Conservation (phyloP, 169 alveolate genomes). For the Plasmodium chabaudi region DNA sequence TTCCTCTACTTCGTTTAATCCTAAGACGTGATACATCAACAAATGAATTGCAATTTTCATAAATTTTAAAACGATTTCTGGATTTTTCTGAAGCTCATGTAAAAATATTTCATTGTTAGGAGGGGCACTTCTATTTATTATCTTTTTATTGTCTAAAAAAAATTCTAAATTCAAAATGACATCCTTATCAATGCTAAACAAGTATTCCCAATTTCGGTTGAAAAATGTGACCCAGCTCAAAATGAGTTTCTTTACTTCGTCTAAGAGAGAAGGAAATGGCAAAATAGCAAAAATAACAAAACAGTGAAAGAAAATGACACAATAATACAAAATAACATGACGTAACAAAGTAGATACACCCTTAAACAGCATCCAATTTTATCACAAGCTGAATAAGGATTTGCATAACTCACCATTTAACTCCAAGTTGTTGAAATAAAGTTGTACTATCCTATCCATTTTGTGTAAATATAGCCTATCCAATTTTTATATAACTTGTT, state of each 20-base stretch:
- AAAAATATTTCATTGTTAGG: slow-evolving; percentile 62
- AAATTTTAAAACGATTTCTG: slow-evolving; percentile 64
- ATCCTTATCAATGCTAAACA: slow-evolving; percentile 57
- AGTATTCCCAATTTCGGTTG: slow-evolving; percentile 34
- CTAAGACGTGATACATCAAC: slow-evolving; percentile 17
- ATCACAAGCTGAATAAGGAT: too few species aligned
- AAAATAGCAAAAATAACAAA: background rate
- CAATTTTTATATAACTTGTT: too few species aligned
- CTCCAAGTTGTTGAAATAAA: slow-evolving; percentile 36
- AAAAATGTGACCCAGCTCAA: slow-evolving; percentile 61
- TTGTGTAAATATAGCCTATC: background rate
- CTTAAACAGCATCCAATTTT: background rate
- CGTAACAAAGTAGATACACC: background rate
- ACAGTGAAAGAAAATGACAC: background rate
- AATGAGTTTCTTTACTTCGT: slow-evolving; percentile 44
- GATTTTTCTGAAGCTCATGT: slow-evolving; percentile 59
- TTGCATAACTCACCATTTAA: slow-evolving; percentile 18
- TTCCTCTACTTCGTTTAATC: background rate
- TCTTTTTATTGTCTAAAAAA: slow-evolving; percentile 60
- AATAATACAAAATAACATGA: too few species aligned
- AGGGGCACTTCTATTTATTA: slow-evolving; percentile 49
- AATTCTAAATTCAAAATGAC: slow-evolving; percentile 50
- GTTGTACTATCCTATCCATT: slow-evolving; percentile 37
- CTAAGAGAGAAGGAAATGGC: background rate
- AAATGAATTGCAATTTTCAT: slow-evolving; percentile 65